Evolutionary conservation across 257 asterid species (phyloP).

Genomic region (Mitragyna speciosa): DNA sequence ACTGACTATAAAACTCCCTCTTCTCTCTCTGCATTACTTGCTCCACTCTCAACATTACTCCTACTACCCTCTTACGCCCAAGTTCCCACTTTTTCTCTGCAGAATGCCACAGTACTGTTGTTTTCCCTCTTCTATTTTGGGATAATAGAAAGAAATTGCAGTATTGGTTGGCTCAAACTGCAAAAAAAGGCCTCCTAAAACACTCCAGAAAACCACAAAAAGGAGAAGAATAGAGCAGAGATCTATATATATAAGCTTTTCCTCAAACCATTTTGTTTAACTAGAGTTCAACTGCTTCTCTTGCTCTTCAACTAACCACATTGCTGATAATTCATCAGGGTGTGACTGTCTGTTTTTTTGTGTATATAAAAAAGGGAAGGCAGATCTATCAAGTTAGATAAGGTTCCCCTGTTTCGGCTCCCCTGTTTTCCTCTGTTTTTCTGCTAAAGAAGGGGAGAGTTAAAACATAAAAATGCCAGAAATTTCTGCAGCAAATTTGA

Average conservation of each 20-base stretch:
- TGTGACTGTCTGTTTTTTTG: slow-evolving; percentile 9
- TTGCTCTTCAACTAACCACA: slow-evolving; percentile 2
- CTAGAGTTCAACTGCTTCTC: slow-evolving; percentile 14
- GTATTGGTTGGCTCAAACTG: slow-evolving; percentile 24
- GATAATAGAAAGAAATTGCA: slow-evolving; percentile 23
- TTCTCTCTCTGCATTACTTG: slow-evolving; percentile 43
- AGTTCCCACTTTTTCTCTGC: slow-evolving; percentile 17
- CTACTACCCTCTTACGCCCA: slow-evolving; percentile 10
- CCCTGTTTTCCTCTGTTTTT: slow-evolving; percentile 26
- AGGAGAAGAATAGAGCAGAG: slow-evolving; percentile 22
- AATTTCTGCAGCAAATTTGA: slow-evolving; percentile 46
- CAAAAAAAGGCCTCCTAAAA: not conserved
- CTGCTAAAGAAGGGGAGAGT: not conserved
- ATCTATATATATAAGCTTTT: slow-evolving; percentile 1
- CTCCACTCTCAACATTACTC: slow-evolving; percentile 36
- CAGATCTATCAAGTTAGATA: slow-evolving; percentile 6
- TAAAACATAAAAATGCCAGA: slow-evolving; percentile 44
- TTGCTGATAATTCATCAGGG: slow-evolving; percentile 10
- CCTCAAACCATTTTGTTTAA: not conserved
- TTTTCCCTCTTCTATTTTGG: slow-evolving; percentile 26
- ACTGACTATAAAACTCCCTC: slow-evolving; percentile 59
- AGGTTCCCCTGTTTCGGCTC: slow-evolving; percentile 5
- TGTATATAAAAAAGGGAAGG: slow-evolving; percentile 8
- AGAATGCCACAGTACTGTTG: slow-evolving; percentile 48
- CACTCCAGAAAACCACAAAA: not conserved